phyloP scores from a whole-genome alignment of 179 eudicot genomes.

The Drosera spatulata region DNA sequence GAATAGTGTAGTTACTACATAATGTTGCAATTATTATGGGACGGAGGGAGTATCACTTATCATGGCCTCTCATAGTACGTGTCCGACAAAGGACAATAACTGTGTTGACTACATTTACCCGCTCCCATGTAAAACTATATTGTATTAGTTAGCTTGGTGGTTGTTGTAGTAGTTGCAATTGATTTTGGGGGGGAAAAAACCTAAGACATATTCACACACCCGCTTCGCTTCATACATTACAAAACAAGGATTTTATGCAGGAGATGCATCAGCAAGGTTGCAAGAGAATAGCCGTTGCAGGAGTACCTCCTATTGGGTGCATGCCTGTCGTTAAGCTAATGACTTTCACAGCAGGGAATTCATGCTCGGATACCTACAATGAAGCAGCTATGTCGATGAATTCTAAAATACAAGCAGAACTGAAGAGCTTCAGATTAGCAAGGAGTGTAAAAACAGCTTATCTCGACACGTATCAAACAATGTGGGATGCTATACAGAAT shows the following conservation, averaged over 20 bases:
- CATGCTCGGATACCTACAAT: conserved; percentile 21
- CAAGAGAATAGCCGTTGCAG: conserved; percentile 31
- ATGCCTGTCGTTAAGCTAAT: conserved; percentile 24
- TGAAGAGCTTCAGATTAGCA: conserved; percentile 5
- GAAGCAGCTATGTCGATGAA: conserved; percentile 30
- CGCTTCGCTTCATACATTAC: too few relatives aligned
- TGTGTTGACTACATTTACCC: too few relatives aligned
- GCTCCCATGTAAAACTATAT: too few relatives aligned
- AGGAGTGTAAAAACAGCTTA: conserved; percentile 11
- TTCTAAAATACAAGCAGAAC: conserved; percentile 9
- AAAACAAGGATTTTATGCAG: conserved; percentile 9
- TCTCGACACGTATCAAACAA: conserved; percentile 21
- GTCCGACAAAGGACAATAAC: too few relatives aligned
- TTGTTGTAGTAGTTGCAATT: too few relatives aligned
- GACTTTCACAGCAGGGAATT: conserved; percentile 4
- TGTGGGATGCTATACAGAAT: conserved; percentile 16
- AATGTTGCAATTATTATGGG: too few relatives aligned
- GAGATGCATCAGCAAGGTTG: conserved; percentile 26
- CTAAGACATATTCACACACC: too few relatives aligned
- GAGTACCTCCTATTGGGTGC: conserved; percentile 43
- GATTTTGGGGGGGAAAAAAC: too few relatives aligned
- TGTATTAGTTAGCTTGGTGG: too few relatives aligned
- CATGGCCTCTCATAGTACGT: too few relatives aligned
- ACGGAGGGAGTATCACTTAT: too few relatives aligned
- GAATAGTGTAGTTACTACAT: too few relatives aligned